Evolutionary conservation across 441 rosid genomes (phyloP), one percentile per base, ranked within the genome.

Genomic region (Monsonia emarginata): DNA sequence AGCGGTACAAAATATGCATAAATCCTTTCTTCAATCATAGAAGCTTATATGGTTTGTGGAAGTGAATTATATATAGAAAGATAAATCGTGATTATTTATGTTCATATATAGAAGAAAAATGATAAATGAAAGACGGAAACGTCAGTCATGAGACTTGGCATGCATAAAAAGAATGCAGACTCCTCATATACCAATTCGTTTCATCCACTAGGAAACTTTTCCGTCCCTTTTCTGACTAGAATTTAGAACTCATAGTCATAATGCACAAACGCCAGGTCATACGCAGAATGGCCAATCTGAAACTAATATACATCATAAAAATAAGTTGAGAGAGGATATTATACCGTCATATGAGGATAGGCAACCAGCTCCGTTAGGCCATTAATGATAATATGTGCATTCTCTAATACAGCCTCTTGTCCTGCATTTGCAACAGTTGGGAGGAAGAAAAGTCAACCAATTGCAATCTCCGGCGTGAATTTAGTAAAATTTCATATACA

Each of bases 331-430:
- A 25, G 42, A 22, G 31, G 26, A 65, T 65, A 13, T 48, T 18
- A 65, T 76, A 90, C 98, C 97, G 74, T 85, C 83, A 74, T 79
- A 79, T 85, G 85, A 18, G 87, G 95, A 69, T 87, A 87, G 3
- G 75, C 32, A 63, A 78, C 67, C 60, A 86, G 85, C 62, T 65
- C 78, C 40, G 83, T 40, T 30, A 88, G 83, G 76, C 89, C 74
- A 73, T 83, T 82, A 48, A 82, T 70, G 66, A 90, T 81, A 54
- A 72, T 79, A 38, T 79, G 83, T 56, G 87, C 85, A 77, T 84
- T 82, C 80, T 88, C 97, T 40, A 65, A 27, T 1, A 82, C 81
- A 63, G 82, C 86, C 65, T 81, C 83, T 79, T 80, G 75, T 67
- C 91, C 98, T 93, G 88, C 73, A 74, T 24, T 31, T 11, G 18